Conservation (phyloP, 352 stramenopile genomes). For the Globisporangium solare region DNA sequence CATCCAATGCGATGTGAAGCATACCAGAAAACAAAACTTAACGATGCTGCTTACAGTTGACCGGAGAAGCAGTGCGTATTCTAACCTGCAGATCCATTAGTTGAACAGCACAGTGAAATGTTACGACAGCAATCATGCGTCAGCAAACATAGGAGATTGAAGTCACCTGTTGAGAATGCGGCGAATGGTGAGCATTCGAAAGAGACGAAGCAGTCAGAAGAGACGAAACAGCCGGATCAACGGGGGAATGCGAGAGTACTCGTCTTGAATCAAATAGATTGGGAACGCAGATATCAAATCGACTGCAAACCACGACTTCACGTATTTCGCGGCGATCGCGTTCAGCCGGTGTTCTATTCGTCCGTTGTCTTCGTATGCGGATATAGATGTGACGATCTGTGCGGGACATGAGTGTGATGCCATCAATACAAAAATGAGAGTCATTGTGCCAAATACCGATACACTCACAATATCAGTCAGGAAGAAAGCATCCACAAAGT, state of each 20-base stretch:
- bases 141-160: neutral
- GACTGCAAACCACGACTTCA: slow-evolving; percentile 69
- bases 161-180: slow-evolving; percentile 43
- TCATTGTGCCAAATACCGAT: neutral
- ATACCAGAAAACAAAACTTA: slow-evolving; percentile 64
- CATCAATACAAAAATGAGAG: neutral
- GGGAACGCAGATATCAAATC: slow-evolving; percentile 76
- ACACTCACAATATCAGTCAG: slow-evolving; percentile 61
- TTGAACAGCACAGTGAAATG: no score
- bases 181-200: slow-evolving; percentile 67
- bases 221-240: slow-evolving; percentile 58
- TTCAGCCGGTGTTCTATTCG: slow-evolving; percentile 43
- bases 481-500: slow-evolving; percentile 63
- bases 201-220: slow-evolving; percentile 50
- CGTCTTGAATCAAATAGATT: slow-evolving; percentile 60
- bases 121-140: no score
- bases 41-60: slow-evolving; percentile 62
- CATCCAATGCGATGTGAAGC: slow-evolving; percentile 73
- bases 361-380: slow-evolving; percentile 55
- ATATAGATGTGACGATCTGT: slow-evolving; percentile 69
- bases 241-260: slow-evolving; percentile 56
- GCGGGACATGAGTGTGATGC: neutral
- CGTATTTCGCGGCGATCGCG: slow-evolving; percentile 48
- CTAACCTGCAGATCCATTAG: slow-evolving; percentile 6
- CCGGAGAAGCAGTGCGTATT: slow-evolving; percentile 59